Conservation (phyloP, 2,329 filamentous ascomycete species). For the Neonectria magnoliae region DNA sequence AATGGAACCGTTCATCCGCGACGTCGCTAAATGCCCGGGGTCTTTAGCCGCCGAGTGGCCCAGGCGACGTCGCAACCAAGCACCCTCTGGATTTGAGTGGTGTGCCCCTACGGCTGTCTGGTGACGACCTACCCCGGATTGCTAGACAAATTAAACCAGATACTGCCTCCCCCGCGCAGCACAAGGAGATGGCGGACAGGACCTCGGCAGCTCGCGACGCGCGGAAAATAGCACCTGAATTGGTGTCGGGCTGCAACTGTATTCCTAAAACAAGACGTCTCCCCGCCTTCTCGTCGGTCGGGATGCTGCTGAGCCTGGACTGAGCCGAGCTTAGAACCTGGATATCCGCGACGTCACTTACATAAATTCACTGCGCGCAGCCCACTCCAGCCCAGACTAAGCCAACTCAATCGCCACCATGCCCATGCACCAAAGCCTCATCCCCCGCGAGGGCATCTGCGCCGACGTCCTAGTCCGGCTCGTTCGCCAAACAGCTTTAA, state of each 20-base stretch:
- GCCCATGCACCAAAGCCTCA: slow-evolving; percentile 60
- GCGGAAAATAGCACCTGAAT: slow-evolving; percentile 8
- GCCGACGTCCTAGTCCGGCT: slow-evolving; percentile 68
- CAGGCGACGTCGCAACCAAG: slow-evolving; percentile 1
- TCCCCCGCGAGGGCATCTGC: slow-evolving; percentile 68
- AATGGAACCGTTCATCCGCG: slow-evolving; percentile 6
- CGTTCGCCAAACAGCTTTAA: slow-evolving; percentile 69
- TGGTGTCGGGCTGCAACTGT: neutral
- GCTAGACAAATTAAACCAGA: neutral
- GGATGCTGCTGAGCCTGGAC: too few species aligned
- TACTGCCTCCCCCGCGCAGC: slow-evolving; percentile 3
- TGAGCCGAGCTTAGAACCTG: too few species aligned
- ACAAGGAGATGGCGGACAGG: neutral
- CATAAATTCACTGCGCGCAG: neutral
- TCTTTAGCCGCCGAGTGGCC: neutral
- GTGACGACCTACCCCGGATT: slow-evolving; percentile 24
- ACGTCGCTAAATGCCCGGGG: slow-evolving; percentile 21
- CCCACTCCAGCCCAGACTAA: neutral
- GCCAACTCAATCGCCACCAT: slow-evolving; percentile 32
- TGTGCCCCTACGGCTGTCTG: slow-evolving; percentile 1
- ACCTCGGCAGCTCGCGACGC: slow-evolving; percentile 14
- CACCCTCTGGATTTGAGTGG: neutral
- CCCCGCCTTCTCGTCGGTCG: neutral
- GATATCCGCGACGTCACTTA: neutral
- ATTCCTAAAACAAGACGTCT: slow-evolving; percentile 4